Percentiles rank a stretch among this genome's conserved stretches.
These are phyloP conservation scores for Emmonsiellopsis sp. DNA, from an alignment of 2,329 filamentous ascomycete genomes.

Conservation along the genomic window DNA sequence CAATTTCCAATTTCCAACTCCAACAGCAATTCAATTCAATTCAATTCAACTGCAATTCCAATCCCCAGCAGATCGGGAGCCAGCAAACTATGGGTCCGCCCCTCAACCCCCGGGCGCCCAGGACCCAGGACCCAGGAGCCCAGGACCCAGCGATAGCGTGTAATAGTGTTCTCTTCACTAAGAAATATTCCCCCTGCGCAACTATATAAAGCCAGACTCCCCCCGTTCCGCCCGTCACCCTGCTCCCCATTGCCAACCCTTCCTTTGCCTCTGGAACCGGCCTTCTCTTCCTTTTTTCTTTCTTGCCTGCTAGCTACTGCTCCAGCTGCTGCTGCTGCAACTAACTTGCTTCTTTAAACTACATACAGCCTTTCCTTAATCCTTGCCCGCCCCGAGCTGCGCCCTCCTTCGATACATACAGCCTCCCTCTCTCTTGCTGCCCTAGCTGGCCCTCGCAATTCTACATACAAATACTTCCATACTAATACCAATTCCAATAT, in stretches of 20 bases:
- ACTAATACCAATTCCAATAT: background rate
- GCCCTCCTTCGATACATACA: too few species aligned
- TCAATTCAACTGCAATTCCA: too few species aligned
- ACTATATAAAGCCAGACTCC: slow-evolving; percentile 1
- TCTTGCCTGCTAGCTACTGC: background rate
- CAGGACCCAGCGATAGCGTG: background rate
- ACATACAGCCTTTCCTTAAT: background rate
- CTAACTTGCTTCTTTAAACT: background rate
- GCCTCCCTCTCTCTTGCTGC: too few species aligned
- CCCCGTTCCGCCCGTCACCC: background rate
- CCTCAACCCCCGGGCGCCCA: too few species aligned
- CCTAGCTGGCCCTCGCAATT: background rate
- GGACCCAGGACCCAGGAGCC: too few species aligned
- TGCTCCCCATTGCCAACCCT: background rate
- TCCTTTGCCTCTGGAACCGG: background rate
- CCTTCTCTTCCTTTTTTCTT: background rate
- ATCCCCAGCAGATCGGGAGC: too few species aligned
- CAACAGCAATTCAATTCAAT: too few species aligned
- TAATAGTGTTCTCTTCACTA: background rate
- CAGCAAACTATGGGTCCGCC: too few species aligned
- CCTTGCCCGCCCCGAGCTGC: background rate
- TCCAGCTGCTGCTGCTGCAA: background rate
- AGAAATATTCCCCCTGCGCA: background rate
- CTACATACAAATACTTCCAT: background rate
- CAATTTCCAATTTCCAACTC: too few species aligned